A percentile compares a stretch with the other conserved stretches of the same genome.
Conservation (phyloP, 2,329 filamentous ascomycete species). For the Zasmidium citrigriseum region DNA sequence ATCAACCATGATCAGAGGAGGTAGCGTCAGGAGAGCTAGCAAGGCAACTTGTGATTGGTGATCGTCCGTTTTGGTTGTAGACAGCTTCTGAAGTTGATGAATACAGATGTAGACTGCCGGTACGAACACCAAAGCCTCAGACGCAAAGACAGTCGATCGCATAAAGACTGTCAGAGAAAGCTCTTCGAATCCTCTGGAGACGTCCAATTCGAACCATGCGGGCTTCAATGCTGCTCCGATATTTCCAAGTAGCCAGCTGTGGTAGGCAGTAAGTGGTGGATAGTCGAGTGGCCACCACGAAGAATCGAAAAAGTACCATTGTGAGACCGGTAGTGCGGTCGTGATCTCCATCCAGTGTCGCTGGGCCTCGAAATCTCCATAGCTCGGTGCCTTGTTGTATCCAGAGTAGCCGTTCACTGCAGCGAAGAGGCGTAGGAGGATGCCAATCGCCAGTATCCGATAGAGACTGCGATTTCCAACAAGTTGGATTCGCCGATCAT, state of each 20-base stretch:
- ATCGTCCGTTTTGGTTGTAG: slow-evolving; percentile 68
- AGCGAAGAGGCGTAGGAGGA: slow-evolving; percentile 88
- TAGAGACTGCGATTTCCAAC: too few species aligned
- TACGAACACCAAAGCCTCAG: slow-evolving; percentile 86
- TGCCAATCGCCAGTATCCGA: slow-evolving; percentile 71
- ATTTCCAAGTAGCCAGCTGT: slow-evolving; percentile 92
- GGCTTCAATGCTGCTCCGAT: slow-evolving; percentile 78
- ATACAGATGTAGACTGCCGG: slow-evolving; percentile 85
- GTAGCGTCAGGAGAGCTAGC: slow-evolving; percentile 88
- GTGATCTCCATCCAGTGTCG: slow-evolving; percentile 99
- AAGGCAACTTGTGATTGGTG: slow-evolving; percentile 86
- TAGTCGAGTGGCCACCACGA: slow-evolving; percentile 99
- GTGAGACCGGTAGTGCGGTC: slow-evolving; percentile 79
- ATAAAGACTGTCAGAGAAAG: slow-evolving; percentile 87
- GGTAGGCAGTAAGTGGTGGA: slow-evolving; percentile 94
- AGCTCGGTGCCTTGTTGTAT: slow-evolving; percentile 80
- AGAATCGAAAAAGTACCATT: slow-evolving; percentile 98
- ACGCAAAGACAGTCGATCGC: slow-evolving; percentile 86
- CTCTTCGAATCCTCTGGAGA: slow-evolving; percentile 79
- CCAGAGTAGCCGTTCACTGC: slow-evolving; percentile 96
- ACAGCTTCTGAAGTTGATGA: slow-evolving; percentile 73
- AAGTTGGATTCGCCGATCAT: too few species aligned
- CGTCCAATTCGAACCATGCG: slow-evolving; percentile 82
- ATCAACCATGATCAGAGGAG: slow-evolving; percentile 85
- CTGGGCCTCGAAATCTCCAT: slow-evolving; percentile 96